A percentile compares a stretch with the other conserved stretches of the same genome.
phyloP scores from a whole-genome alignment of 306 rosid species.

The Castanospermum australe region DNA sequence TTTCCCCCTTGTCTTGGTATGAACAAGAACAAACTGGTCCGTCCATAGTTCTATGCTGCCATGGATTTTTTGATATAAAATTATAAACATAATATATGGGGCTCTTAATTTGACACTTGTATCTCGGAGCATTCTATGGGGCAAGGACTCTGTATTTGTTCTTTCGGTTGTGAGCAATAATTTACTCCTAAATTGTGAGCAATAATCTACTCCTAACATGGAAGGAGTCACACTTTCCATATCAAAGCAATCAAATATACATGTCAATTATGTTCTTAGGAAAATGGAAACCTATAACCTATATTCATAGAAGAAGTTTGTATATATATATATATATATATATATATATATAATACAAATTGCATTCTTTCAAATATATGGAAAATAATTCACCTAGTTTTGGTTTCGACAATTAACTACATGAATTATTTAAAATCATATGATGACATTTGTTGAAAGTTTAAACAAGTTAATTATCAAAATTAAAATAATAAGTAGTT shows the following conservation, averaged over 20 bases:
- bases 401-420: background rate
- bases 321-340: background rate
- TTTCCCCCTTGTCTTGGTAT: constrained; percentile 13
- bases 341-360: background rate
- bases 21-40: background rate
- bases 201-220: background rate
- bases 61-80: constrained; percentile 8
- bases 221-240: background rate
- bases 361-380: too few species aligned
- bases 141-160: background rate
- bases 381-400: background rate
- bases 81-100: background rate
- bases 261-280: background rate
- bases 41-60: constrained; percentile 17
- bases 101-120: constrained; percentile 39
- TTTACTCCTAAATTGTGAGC: background rate
- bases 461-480: background rate
- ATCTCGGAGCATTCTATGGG: background rate
- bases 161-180: background rate
- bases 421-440: background rate
- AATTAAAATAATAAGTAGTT: background rate
- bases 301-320: background rate
- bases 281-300: constrained; percentile 8
- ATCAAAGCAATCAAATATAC: background rate
- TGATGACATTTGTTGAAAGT: too few species aligned